A percentile compares a stretch with the other conserved stretches of the same genome.
Conservation (phyloP, 108 stramenopile species). For the Thalassiosira profunda region DNA sequence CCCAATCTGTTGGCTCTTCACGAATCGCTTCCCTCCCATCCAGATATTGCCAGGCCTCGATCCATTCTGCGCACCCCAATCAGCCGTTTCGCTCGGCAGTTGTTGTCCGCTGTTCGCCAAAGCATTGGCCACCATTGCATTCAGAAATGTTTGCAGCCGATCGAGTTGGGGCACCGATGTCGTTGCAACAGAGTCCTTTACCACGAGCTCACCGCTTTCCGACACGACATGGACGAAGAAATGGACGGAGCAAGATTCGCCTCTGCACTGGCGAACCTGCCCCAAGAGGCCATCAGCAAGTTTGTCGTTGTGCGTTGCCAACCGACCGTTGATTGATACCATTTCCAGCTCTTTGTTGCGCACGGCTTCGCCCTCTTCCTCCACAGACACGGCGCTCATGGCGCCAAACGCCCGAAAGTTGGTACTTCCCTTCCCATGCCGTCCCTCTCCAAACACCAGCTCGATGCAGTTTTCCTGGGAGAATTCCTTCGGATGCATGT, state of each 20-base stretch:
- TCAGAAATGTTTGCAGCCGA: background rate
- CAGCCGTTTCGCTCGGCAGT: background rate
- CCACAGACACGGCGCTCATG: background rate
- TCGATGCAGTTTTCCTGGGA: background rate
- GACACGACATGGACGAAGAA: slow-evolving; percentile 11
- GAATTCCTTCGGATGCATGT: slow-evolving; percentile 6
- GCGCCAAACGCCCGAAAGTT: slow-evolving; percentile 28
- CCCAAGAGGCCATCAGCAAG: slow-evolving; percentile 10
- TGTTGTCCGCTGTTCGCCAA: background rate
- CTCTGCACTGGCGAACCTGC: background rate
- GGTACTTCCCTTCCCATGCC: background rate
- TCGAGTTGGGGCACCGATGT: slow-evolving; percentile 13
- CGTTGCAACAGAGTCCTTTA: slow-evolving; percentile 8
- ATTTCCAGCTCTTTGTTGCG: slow-evolving; percentile 24
- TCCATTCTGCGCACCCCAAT: too few species aligned
- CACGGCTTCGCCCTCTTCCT: background rate
- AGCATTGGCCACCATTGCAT: background rate
- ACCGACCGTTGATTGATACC: slow-evolving; percentile 15
- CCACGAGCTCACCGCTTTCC: slow-evolving; percentile 4
- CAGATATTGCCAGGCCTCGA: background rate
- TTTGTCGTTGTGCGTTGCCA: slow-evolving; percentile 1
- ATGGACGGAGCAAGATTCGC: background rate
- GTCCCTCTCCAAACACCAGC: slow-evolving; percentile 7
- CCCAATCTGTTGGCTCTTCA: slow-evolving; percentile 11
- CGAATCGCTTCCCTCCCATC: slow-evolving; percentile 5